Conservation (phyloP, 1,284 basidiomycete genomes). For the Cutaneotrichosporon sp. region DNA sequence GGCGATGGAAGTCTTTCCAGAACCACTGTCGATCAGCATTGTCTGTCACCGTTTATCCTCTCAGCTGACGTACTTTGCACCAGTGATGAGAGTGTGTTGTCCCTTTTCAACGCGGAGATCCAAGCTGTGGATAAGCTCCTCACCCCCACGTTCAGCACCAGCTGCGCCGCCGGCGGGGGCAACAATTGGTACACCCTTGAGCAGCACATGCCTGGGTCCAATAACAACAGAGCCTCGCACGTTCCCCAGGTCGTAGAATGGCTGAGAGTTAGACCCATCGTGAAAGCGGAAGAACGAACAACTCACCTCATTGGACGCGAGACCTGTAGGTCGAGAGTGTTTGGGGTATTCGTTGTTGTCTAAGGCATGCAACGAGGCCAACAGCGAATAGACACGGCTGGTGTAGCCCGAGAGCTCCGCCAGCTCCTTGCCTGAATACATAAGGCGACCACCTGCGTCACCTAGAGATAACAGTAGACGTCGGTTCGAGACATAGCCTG, state of each 20-base stretch:
- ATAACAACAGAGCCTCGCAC: conserved; percentile 49
- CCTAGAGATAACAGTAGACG: conserved; percentile 85
- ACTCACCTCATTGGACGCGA: conserved; percentile 31
- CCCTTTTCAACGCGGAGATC: conserved; percentile 66
- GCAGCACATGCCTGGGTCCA: conserved; percentile 52
- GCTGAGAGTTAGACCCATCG: conserved; percentile 34
- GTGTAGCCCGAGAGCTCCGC: conserved; percentile 91
- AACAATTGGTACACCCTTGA: conserved; percentile 69
- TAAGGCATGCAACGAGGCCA: conserved; percentile 78
- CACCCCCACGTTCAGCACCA: conserved; percentile 53
- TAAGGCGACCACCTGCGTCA: conserved; percentile 83
- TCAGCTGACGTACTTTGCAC: conserved; percentile 54
- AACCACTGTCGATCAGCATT: conserved; percentile 58
- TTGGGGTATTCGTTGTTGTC: conserved; percentile 45
- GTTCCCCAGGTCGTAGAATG: conserved; percentile 51
- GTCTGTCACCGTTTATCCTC: no score
- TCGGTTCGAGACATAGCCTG: conserved; percentile 95
- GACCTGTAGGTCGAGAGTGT: conserved; percentile 28
- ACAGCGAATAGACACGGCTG: conserved; percentile 77
- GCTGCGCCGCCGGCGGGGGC: conserved; percentile 57
- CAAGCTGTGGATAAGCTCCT: conserved; percentile 68
- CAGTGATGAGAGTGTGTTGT: conserved; percentile 91
- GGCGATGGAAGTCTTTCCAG: conserved; percentile 90
- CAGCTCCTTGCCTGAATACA: conserved; percentile 61
- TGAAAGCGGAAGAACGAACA: background rate